Base-by-base conservation (phyloP, 108 stramenopile species). In the Nitzschia putrida region DNA sequence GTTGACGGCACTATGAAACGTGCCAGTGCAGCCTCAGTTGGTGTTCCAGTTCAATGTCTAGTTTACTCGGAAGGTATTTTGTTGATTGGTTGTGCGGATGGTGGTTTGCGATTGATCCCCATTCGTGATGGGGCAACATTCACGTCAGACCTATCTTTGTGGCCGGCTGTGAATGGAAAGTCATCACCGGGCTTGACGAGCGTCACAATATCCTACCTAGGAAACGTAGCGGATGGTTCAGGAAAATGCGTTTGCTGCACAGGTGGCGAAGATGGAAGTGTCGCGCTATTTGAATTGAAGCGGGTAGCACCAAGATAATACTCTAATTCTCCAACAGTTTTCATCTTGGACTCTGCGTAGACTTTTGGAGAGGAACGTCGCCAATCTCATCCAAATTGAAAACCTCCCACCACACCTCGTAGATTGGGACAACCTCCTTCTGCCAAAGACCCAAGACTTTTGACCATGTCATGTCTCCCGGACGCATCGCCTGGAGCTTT, bases 201-300 rank as follows among this genome's bases (percentile, higher is more conserved):
- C 57, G 58, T 83, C 20, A 81, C 74, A 54, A 54, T 83, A 9
- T 59, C 80, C 9, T 72, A 72, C 29, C 21, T 56, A 13, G 80
- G 72, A 20, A 67, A 60, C 16, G 40, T 55, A 3, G 37, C 51
- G 11, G 57, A 71, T 51, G 73, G 69, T 26, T 63, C 57, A 18
- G 75, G 75, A 43, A 69, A 37, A 22, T 83, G 77, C 56, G 68
- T 83, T 55, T 86, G 83, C 63, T 81, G 83, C 42, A 91, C 80
- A 10, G 83, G 76, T 24, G 83, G 76, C 18, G 86, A 77, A 60
- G 93, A 86, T 63, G 81, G 83, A 21, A 85, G 73, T 64, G 79
- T 88, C 25, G 86, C 84, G 4, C 42, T 85, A 16, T 88, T 85
- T 64, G 82, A 85, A 77, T 55, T 88, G 34, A 83, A 84, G 66